Evolutionary conservation across 1,284 basidiomycete species (phyloP).

Genomic region (Pyrrhoderma noxium): DNA sequence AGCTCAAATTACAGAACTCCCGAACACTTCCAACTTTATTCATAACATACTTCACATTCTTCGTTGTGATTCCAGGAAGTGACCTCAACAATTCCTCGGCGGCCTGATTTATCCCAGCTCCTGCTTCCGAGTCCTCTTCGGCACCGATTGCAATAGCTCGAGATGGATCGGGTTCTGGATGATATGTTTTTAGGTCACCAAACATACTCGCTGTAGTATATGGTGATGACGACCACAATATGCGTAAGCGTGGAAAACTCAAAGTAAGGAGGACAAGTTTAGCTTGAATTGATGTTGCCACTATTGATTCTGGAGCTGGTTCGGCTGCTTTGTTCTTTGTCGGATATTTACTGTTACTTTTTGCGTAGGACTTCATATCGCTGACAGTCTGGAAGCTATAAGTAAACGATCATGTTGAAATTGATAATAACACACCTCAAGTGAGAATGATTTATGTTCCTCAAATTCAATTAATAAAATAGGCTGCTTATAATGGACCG

Average conservation of each 20-base stretch:
- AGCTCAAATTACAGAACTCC: slow-evolving; percentile 65
- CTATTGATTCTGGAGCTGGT: slow-evolving; percentile 35
- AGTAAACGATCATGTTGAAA: slow-evolving; percentile 21
- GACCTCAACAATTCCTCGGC: slow-evolving; percentile 71
- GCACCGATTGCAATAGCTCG: slow-evolving; percentile 76
- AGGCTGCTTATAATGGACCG: slow-evolving; percentile 90
- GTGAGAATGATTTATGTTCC: slow-evolving; percentile 90
- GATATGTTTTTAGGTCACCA: slow-evolving; percentile 83
- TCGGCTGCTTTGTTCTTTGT: slow-evolving; percentile 42
- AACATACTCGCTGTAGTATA: slow-evolving; percentile 91
- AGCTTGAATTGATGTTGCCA: slow-evolving; percentile 60
- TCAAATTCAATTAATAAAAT: slow-evolving; percentile 98
- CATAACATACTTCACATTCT: slow-evolving; percentile 86
- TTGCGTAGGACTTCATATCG: slow-evolving; percentile 57
- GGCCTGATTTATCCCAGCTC: slow-evolving; percentile 60
- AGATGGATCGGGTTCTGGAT: slow-evolving; percentile 74
- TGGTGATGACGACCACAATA: slow-evolving; percentile 97
- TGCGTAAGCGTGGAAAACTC: slow-evolving; percentile 83
- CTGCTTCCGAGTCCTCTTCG: slow-evolving; percentile 60
- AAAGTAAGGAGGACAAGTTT: slow-evolving; percentile 88
- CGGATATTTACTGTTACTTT: slow-evolving; percentile 47
- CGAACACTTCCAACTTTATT: slow-evolving; percentile 69
- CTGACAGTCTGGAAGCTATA: slow-evolving; percentile 39
- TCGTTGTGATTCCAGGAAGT: slow-evolving; percentile 75
- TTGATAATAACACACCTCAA: slow-evolving; percentile 48